Conservation (phyloP, 2,329 filamentous ascomycete genomes). For the Hymenoscyphus infarciens region DNA sequence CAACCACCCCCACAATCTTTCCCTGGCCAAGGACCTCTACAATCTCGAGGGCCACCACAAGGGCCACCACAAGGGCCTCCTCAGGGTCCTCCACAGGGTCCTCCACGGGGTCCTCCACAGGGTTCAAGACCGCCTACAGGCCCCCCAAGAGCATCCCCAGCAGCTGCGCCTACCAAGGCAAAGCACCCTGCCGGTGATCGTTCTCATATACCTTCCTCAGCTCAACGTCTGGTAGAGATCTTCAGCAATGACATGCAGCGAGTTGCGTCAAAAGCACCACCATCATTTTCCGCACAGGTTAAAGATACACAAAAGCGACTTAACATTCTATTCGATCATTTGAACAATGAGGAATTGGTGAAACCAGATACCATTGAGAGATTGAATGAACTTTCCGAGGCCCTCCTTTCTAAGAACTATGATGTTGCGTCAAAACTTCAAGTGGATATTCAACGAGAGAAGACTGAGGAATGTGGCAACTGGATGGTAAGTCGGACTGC, state of each 20-base stretch:
- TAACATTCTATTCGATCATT: slow-evolving; percentile 89
- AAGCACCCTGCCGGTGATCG: slow-evolving; percentile 83
- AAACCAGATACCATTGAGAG: slow-evolving; percentile 72
- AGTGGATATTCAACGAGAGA: slow-evolving; percentile 71
- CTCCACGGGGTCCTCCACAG: slow-evolving; percentile 36
- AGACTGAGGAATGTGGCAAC: slow-evolving; percentile 75
- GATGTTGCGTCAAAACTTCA: slow-evolving; percentile 64
- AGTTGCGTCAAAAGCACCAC: slow-evolving; percentile 79
- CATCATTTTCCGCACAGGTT: slow-evolving; percentile 83
- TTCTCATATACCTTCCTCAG: slow-evolving; percentile 76
- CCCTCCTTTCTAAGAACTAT: slow-evolving; percentile 67
- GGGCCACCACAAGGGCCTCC: slow-evolving; percentile 44
- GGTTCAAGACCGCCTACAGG: slow-evolving; percentile 40
- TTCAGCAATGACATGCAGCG: slow-evolving; percentile 82
- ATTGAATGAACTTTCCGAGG: slow-evolving; percentile 60
- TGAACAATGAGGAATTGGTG: slow-evolving; percentile 92
- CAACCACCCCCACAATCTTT: slow-evolving; percentile 40
- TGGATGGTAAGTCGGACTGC: slow-evolving; percentile 70
- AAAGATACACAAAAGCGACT: slow-evolving; percentile 92
- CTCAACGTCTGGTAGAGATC: slow-evolving; percentile 76
- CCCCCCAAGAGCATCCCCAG: slow-evolving; percentile 37
- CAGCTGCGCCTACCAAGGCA: slow-evolving; percentile 50
- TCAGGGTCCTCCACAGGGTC: slow-evolving; percentile 35
- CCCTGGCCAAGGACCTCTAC: slow-evolving; percentile 39
- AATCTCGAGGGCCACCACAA: slow-evolving; percentile 43